Conservation (phyloP, 305 asterid species). For the Fraxinus dipetala region DNA sequence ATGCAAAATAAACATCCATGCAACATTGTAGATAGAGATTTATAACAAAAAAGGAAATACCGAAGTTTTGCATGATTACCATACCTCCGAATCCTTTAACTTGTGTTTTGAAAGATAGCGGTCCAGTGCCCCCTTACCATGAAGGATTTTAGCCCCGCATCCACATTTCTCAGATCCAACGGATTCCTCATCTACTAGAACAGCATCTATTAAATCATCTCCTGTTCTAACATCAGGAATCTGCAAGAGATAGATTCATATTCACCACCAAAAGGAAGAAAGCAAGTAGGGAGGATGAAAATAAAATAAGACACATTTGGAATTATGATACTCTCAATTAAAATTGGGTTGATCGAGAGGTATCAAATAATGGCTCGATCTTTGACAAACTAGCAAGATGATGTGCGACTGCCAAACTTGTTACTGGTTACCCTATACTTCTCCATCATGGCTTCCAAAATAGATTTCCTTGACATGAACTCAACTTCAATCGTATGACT, state of each 20-base stretch:
- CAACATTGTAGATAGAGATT: background rate
- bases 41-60: background rate
- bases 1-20: background rate
- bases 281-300: background rate
- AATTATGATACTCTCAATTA: background rate
- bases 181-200: constrained; percentile 71
- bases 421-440: background rate
- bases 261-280: constrained; percentile 2
- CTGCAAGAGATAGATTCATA: constrained; percentile 32
- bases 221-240: constrained; percentile 88
- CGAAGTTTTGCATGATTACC: background rate
- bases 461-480: background rate
- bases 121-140: constrained; percentile 70
- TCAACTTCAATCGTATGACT: background rate
- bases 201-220: constrained; percentile 74
- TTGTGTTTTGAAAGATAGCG: constrained; percentile 50
- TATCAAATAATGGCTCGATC: background rate
- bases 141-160: constrained; percentile 72
- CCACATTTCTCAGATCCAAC: constrained; percentile 50
- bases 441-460: background rate
- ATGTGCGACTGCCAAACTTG: background rate
- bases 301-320: background rate
- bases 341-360: background rate
- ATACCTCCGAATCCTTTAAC: constrained; percentile 58
- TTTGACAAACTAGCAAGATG: background rate